A percentile compares a stretch with the other conserved stretches of the same genome.
These are phyloP conservation scores for Sesbania bispinosa DNA, from an alignment of 306 rosid genomes.

Conservation along the genomic window DNA sequence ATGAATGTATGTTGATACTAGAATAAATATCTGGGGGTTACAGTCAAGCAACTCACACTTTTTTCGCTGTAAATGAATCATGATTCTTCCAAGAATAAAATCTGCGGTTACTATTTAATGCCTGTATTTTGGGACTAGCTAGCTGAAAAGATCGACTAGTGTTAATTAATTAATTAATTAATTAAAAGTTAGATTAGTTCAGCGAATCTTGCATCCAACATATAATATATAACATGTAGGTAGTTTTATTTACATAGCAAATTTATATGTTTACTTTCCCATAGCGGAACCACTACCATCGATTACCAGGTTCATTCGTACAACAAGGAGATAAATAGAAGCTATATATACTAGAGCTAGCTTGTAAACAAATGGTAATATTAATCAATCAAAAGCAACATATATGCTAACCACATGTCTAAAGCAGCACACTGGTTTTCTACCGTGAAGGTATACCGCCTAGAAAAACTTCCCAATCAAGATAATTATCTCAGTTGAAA, in stretches of 20 bases:
- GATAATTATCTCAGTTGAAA: not conserved
- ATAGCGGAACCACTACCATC: not conserved
- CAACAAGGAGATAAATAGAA: not conserved
- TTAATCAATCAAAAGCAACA: not conserved
- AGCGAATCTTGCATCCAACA: not conserved
- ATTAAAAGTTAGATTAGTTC: not conserved
- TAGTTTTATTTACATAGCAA: not conserved
- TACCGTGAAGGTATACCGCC: not conserved
- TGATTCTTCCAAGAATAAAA: slow-evolving; percentile 18
- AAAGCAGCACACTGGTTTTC: slow-evolving; percentile 14
- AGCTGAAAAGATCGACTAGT: not conserved
- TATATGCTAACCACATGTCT: slow-evolving; percentile 15
- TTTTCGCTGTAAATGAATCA: slow-evolving; percentile 20
- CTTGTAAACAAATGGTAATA: not conserved
- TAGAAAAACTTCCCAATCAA: not conserved
- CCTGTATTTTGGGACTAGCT: not conserved
- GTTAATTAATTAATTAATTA: no score
- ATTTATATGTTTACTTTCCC: not conserved
- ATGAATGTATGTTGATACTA: not conserved
- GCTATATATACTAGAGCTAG: not conserved
- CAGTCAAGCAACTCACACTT: slow-evolving; percentile 19
- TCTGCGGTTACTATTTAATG: not conserved
- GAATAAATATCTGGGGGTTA: slow-evolving; percentile 18
- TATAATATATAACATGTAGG: not conserved
- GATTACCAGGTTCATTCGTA: not conserved